Evolutionary conservation across 306 rosid genomes (phyloP), one percentile per base, ranked within the genome.

Genomic region (Sechiopsis laciniata): DNA sequence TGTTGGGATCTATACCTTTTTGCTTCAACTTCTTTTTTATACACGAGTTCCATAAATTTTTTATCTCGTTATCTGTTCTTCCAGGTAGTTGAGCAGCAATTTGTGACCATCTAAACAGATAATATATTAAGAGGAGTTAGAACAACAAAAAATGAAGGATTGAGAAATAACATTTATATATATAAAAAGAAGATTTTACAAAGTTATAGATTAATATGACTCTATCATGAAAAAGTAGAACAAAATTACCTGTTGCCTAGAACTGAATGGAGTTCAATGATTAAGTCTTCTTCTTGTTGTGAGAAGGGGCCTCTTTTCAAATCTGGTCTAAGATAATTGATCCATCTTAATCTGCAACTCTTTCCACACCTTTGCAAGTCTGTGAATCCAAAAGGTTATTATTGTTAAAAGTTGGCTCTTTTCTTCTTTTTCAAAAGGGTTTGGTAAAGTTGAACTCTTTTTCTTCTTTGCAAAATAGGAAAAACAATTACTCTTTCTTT

Each of bases 341-440:
- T 93, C 98, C 98, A 93, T 79, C 98, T 87, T 55, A 93, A 77
- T 79, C 98, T 87, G 81, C 98, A 93, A 72, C 98, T 93, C 82
- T 90, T 93, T 5, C 98, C 98, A 74, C 98, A 93, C 70, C 97
- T 88, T 35, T 90, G 97, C 74, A 93, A 77, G 55, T 96, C 97
- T 92, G 84, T 40, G 68, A 78, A 74, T 69, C 14, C 40, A 55
- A 24, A 55, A 8, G 26, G 60, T 26, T 19, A 22, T 8, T 55
- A 22, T 8, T 19, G 21, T 16, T 54, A 16, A 53, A 48, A 54
- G 58, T 54, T 54, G n/a, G 19, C 21, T 8, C 10, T 54, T n/a
- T 54, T 6, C 3, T n/a, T 7, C 21, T 54, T 54, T 54, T 40
- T 40, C 46, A 40, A 40, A 40, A 40, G 46, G 46, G 46, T 40